Conservation (phyloP, 108 stramenopile species). For the Conticribra weissflogii region DNA sequence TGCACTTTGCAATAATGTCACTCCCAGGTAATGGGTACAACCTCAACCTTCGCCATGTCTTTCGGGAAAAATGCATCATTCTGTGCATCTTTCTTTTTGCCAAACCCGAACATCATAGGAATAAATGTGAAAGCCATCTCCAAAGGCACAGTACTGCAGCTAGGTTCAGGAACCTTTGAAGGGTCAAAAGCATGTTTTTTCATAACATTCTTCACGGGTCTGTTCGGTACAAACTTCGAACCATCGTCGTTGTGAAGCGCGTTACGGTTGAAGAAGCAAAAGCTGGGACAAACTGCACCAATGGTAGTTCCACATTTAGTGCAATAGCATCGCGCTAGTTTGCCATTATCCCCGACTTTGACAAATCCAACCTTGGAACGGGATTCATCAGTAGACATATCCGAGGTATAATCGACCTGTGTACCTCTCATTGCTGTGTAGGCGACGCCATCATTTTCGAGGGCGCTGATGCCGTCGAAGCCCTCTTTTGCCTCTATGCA, state of each 20-base stretch:
- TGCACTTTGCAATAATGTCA: too few species aligned
- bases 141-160: neutral
- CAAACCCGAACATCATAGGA: constrained; percentile 10
- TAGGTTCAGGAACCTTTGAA: constrained; percentile 9
- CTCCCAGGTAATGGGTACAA: constrained; percentile 22
- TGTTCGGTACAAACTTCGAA: neutral
- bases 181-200: constrained; percentile 20
- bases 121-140: neutral
- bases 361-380: constrained; percentile 10
- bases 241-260: constrained; percentile 1
- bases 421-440: constrained; percentile 3
- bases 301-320: constrained; percentile 1
- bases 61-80: constrained; percentile 6
- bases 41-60: constrained; percentile 18
- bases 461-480: constrained; percentile 15
- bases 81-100: constrained; percentile 4
- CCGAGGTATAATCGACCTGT: constrained; percentile 4
- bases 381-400: constrained; percentile 8
- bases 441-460: constrained; percentile 10
- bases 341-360: constrained; percentile 20
- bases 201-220: constrained; percentile 14
- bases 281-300: neutral
- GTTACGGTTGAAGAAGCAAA: constrained; percentile 12
- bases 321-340: constrained; percentile 13
- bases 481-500: constrained; percentile 2